Conservation (phyloP, 306 rosid genomes). For the Dryas octopetala region DNA sequence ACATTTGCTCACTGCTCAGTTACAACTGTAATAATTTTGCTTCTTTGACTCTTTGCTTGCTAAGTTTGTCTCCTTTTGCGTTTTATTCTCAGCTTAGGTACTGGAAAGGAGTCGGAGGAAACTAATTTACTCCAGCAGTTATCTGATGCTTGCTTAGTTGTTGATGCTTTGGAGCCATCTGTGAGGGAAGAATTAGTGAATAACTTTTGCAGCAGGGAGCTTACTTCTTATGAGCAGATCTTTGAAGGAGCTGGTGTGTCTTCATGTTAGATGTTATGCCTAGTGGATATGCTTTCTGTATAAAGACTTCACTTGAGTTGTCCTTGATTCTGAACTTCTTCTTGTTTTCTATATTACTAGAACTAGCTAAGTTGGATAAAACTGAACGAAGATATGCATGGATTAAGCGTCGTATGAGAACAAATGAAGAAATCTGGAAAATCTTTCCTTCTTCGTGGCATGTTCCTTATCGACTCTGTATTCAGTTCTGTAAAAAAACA, state of each 20-base stretch:
- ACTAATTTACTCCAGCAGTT: slow-evolving; percentile 78
- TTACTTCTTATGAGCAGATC: slow-evolving; percentile 93
- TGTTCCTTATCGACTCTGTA: slow-evolving; percentile 93
- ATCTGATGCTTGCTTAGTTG: slow-evolving; percentile 98
- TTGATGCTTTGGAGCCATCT: slow-evolving; percentile 96
- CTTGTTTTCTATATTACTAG: slow-evolving; percentile 38
- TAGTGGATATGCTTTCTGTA: slow-evolving; percentile 17
- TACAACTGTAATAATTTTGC: neutral
- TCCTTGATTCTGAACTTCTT: slow-evolving; percentile 22
- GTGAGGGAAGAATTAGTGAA: slow-evolving; percentile 97
- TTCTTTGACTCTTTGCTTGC: neutral
- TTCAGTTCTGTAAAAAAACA: slow-evolving; percentile 91
- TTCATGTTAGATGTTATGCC: slow-evolving; percentile 19
- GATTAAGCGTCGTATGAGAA: slow-evolving; percentile 96
- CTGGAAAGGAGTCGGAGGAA: slow-evolving; percentile 98
- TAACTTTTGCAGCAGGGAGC: slow-evolving; percentile 91
- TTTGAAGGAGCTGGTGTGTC: slow-evolving; percentile 98
- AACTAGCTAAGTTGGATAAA: slow-evolving; percentile 94
- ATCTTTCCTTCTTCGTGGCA: slow-evolving; percentile 93
- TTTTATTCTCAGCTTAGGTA: slow-evolving; percentile 88
- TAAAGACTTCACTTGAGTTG: slow-evolving; percentile 17
- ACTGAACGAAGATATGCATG: slow-evolving; percentile 98
- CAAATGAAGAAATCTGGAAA: slow-evolving; percentile 98
- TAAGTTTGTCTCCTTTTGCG: slow-evolving; percentile 31
- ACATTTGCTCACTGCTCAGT: neutral